These are phyloP conservation scores for Komagataella mondaviorum DNA, from an alignment of 805 yeast species.

Conservation along the genomic window DNA sequence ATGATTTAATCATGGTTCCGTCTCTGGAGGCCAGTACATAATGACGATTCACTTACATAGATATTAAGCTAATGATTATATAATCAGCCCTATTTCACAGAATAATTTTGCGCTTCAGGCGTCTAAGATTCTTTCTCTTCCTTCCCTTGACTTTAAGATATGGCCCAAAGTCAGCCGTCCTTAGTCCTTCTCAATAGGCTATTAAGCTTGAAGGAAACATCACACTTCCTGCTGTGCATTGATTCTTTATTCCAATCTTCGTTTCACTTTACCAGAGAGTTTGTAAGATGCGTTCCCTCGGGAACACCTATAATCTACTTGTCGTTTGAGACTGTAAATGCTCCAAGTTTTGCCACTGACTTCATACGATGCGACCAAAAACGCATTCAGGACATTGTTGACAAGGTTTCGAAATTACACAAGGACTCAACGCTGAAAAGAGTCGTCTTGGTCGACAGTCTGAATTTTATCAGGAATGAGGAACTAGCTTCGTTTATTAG, in stretches of 20 bases:
- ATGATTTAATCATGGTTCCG: background rate
- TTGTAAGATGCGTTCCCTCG: conserved; percentile 26
- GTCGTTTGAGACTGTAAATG: conserved; percentile 52
- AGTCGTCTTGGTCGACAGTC: conserved; percentile 52
- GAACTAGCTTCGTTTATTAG: conserved; percentile 35
- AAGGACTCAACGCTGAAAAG: conserved; percentile 12
- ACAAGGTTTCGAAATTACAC: conserved; percentile 3
- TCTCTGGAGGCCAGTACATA: background rate
- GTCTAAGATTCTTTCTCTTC: too few species aligned
- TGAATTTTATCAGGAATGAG: conserved; percentile 40
- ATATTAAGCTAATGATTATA: background rate
- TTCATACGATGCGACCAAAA: conserved; percentile 30
- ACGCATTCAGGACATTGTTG: conserved; percentile 4
- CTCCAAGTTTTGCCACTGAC: conserved; percentile 33
- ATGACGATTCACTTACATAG: background rate
- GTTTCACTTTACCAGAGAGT: conserved; percentile 38
- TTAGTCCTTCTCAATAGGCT: conserved; percentile 55
- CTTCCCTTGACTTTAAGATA: background rate
- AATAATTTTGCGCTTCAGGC: too few species aligned
- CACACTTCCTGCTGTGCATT: conserved; percentile 57
- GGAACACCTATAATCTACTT: conserved; percentile 32
- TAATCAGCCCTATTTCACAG: background rate
- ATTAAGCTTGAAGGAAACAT: conserved; percentile 52
- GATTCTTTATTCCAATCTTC: conserved; percentile 70
- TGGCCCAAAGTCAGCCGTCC: conserved; percentile 9